Conservation (phyloP, 768 basidiomycete genomes). For the Kondoa subrosea region DNA sequence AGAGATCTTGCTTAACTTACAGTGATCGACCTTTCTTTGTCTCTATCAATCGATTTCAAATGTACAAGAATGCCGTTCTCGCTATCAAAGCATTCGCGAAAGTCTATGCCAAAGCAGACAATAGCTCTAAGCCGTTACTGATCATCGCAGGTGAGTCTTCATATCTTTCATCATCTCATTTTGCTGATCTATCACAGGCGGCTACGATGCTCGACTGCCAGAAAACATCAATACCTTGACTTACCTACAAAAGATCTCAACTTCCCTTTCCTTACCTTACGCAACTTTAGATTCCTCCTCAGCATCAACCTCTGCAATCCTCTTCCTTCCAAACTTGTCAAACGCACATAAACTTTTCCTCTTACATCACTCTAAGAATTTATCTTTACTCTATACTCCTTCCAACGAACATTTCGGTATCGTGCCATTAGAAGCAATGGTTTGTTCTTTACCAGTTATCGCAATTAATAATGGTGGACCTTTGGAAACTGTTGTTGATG, state of each 20-base stretch:
- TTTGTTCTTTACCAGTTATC: slow-evolving; percentile 71
- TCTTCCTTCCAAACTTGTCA: slow-evolving; percentile 85
- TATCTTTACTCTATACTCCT: slow-evolving; percentile 78
- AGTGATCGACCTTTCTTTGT: slow-evolving; percentile 57
- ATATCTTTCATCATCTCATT: not conserved
- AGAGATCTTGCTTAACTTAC: not conserved
- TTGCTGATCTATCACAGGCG: slow-evolving; percentile 40
- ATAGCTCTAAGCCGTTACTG: slow-evolving; percentile 40
- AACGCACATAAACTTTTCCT: slow-evolving; percentile 66
- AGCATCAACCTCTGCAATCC: slow-evolving; percentile 42
- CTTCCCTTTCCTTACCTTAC: slow-evolving; percentile 41
- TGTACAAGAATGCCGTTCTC: slow-evolving; percentile 75
- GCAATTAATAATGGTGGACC: slow-evolving; percentile 72
- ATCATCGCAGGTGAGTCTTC: slow-evolving; percentile 52
- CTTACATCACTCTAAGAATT: slow-evolving; percentile 48
- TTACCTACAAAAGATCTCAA: slow-evolving; percentile 45
- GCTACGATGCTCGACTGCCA: slow-evolving; percentile 70
- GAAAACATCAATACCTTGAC: slow-evolving; percentile 60
- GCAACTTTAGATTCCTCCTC: slow-evolving; percentile 17
- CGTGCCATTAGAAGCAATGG: slow-evolving; percentile 86
- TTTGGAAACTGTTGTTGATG: slow-evolving; percentile 60
- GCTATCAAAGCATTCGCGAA: slow-evolving; percentile 63
- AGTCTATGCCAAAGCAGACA: slow-evolving; percentile 30
- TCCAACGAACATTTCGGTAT: slow-evolving; percentile 95
- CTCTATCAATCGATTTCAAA: slow-evolving; percentile 82